Evolutionary conservation across 176 grass and related monocot genomes (phyloP).

Genomic region (Phoenix dactylifera): DNA sequence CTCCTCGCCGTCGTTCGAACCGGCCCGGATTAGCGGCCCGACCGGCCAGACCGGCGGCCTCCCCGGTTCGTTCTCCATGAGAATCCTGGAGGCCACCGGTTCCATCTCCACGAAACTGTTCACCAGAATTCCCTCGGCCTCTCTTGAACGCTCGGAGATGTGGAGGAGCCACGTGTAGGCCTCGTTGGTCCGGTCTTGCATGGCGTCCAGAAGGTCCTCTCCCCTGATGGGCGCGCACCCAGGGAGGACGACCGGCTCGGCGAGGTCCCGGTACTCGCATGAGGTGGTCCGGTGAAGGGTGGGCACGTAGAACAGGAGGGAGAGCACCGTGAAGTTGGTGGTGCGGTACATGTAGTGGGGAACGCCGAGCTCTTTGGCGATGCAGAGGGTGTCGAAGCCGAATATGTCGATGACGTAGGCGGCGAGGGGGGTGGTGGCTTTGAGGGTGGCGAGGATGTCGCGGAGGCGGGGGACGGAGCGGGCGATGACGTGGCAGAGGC

Average conservation of each 20-base stretch:
- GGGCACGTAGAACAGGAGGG: conserved; percentile 1
- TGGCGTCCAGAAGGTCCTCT: no score
- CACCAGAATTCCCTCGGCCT: no score
- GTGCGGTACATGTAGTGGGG: background rate
- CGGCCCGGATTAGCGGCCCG: conserved; percentile 26
- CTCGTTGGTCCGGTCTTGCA: no score
- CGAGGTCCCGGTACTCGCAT: conserved; percentile 6
- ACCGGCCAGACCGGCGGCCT: conserved; percentile 34
- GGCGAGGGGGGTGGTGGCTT: background rate
- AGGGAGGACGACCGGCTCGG: background rate
- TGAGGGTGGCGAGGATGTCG: no score
- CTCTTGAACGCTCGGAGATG: no score
- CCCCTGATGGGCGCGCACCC: no score
- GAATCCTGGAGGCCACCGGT: no score
- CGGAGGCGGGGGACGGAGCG: no score
- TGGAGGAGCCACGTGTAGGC: no score
- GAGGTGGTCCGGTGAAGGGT: background rate
- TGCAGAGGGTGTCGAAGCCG: background rate
- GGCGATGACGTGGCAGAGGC: no score
- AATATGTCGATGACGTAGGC: conserved; percentile 4
- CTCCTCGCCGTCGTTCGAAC: background rate
- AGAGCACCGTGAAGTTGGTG: background rate
- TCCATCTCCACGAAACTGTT: no score
- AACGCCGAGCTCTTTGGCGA: background rate
- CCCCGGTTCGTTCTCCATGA: conserved; percentile 4